These are phyloP conservation scores for Schwanniomyces sp. DNA, from an alignment of 805 yeast species.

Conservation along the genomic window DNA sequence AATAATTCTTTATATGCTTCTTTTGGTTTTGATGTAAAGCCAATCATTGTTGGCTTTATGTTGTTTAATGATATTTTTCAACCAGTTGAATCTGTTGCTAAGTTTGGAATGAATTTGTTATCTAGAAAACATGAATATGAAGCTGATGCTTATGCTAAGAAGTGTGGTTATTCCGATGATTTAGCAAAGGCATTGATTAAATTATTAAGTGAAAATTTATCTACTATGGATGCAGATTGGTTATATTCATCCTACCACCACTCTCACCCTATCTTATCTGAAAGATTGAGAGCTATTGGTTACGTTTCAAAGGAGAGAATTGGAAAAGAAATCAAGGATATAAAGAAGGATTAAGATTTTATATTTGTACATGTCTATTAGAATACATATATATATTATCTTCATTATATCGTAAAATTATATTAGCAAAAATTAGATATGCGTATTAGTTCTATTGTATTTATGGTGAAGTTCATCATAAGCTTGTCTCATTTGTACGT, in stretches of 20 bases:
- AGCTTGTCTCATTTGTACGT: constrained; percentile 68
- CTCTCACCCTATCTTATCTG: constrained; percentile 90
- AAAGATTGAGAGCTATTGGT: constrained; percentile 78
- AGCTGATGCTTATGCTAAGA: constrained; percentile 85
- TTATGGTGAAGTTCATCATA: constrained; percentile 1
- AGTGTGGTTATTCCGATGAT: constrained; percentile 66
- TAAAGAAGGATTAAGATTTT: constrained; percentile 1
- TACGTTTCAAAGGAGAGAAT: constrained; percentile 41
- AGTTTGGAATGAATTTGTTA: constrained; percentile 65
- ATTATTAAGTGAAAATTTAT: constrained; percentile 76
- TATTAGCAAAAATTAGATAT: not conserved
- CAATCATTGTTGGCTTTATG: constrained; percentile 78
- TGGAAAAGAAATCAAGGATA: constrained; percentile 13
- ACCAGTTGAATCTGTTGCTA: constrained; percentile 71
- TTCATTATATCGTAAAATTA: not conserved
- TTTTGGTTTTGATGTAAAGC: constrained; percentile 74
- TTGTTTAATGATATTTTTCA: constrained; percentile 75
- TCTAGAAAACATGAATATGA: constrained; percentile 90
- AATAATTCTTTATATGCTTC: constrained; percentile 76
- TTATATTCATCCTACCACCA: constrained; percentile 84
- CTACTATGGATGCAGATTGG: constrained; percentile 87
- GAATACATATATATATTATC: not conserved
- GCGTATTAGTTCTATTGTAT: not conserved
- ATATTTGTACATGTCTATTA: not conserved
- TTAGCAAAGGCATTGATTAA: constrained; percentile 72